Base-by-base conservation (phyloP, 2,329 filamentous ascomycete genomes). In the Ceratocystis ficicola region DNA sequence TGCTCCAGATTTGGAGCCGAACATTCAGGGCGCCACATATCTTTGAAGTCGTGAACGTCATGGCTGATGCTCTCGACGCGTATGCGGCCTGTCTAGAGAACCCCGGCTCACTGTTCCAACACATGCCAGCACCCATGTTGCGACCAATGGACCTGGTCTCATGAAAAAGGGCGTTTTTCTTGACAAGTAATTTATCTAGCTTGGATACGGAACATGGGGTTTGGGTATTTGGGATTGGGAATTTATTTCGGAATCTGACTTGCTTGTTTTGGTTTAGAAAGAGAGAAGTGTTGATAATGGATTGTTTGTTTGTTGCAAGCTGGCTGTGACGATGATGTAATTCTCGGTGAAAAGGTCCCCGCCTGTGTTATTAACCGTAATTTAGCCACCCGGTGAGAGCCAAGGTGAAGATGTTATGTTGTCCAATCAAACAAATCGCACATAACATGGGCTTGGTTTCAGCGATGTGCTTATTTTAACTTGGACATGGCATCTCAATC, bases 1-100 rank as follows among this genome's bases (percentile, higher is more conserved):
- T 86, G 30, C 79, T 85, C 41, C 76, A 81, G 44, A 76, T 86
- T 1, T 85, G 83, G 83, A 81, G 82, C 0, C 82, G 84, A 71
- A 81, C 82, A 0, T 85, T 85, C 72, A 83, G 83, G 68, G 83
- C 82, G 10, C 79, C 79, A 10, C 82, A 85, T 69, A 80, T 85
- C 5, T 85, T 85, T 69, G 82, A 85, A 66, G 78, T 84, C 67
- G 78, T 85, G 52, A 80, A 80, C 70, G 78, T 81, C 2, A 83
- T 86, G 76, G 82, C 81, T 0, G 75, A 77, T 17, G 81, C 81
- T 17, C 71, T 86, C 62, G 82, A 85, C 66, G 77, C 78, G 3
- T 85, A 84, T 69, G 82, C 81, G 1, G 80, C 83, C 65, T 70
- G 83, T 67, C 73, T 84, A 44, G 81, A 83, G 71, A 84, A 83